Base-by-base conservation (phyloP, 805 yeast species). In the Zygosaccharomyces kombuchaensis region DNA sequence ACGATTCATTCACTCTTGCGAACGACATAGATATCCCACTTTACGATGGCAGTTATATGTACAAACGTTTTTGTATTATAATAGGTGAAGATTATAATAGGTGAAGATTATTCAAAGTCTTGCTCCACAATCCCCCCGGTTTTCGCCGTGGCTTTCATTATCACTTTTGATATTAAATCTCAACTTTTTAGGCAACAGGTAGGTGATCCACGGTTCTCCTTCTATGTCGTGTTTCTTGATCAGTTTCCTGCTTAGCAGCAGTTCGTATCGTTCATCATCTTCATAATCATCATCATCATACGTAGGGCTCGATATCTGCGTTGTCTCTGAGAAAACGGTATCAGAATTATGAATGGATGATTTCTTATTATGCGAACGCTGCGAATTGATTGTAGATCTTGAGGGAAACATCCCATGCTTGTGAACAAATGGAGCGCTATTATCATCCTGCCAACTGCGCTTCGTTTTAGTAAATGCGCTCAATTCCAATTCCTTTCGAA, bases 181-280 rank as follows among this genome's bases (percentile, higher is more conserved):
- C 29, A 77, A 59, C 47, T 70, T 69, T 44, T 70, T 74, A 2
- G 59, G 45, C 2, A 60, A 35, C 25, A 52, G 58, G 10, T 45
- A 35, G 4, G 54, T 26, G 12, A 45, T 30, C 19, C 32, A 51
- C 1, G 38, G 19, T 17, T 34, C 41, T 2, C 26, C 40, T 9
- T 42, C 46, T 8, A 37, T n/a, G 30, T 40, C 53, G 63, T 59
- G 68, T 61, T 67, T 73, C 58, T 63, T 75, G 17, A 85, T 70
- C 12, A 79, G 66, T 51, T 82, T 78, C 30, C 95, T 95, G 60
- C 90, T 82, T 1, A 95, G 95, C 46, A 86, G 70, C 37, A 81
- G 67, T 53, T 83, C 91, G 54, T 70, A 75, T 25, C 68, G 63
- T 4, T 61, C 59, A 16, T 62, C 57, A 3, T 19, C 21, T 5